Evolutionary conservation across 768 basidiomycete species (phyloP).

Genomic region (Imleria badia): DNA sequence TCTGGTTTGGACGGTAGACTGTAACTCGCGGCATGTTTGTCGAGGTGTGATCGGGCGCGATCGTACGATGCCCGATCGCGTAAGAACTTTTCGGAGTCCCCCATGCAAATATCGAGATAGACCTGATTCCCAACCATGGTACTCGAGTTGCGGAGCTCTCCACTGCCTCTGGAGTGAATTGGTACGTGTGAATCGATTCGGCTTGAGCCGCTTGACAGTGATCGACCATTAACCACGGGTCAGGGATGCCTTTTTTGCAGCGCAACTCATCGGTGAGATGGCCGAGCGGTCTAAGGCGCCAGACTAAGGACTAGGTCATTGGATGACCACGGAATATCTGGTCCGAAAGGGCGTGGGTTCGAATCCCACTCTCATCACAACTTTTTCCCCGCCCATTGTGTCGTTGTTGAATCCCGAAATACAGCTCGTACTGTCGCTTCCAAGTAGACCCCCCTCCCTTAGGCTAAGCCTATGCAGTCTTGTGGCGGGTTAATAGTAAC

Average conservation of each 20-base stretch:
- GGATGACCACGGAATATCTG: conserved; percentile 22
- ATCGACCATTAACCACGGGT: neutral
- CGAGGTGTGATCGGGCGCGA: conserved; percentile 34
- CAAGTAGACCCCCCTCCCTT: too few relatives aligned
- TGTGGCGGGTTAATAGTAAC: too few relatives aligned
- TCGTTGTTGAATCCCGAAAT: too few relatives aligned
- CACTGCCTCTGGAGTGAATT: neutral
- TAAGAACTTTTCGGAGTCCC: conserved; percentile 32
- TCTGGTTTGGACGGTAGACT: conserved; percentile 39
- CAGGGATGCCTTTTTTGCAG: neutral
- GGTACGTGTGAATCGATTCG: neutral
- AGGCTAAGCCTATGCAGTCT: too few relatives aligned
- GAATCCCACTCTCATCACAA: conserved; percentile 39
- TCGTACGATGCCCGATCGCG: conserved; percentile 31
- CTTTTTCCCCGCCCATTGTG: too few relatives aligned
- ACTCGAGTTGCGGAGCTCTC: neutral
- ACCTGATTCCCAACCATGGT: conserved; percentile 13
- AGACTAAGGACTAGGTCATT: conserved; percentile 50
- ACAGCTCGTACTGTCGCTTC: too few relatives aligned
- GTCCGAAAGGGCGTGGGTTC: conserved; percentile 44
- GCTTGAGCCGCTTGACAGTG: neutral
- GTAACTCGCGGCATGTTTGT: conserved; percentile 41
- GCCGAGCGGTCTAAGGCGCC: conserved; percentile 65
- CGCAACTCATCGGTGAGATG: conserved; percentile 35
- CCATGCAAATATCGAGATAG: conserved; percentile 45